Evolutionary conservation across 352 stramenopile species (phyloP), one percentile per base, ranked within the genome.

Genomic region (Blastocystis sp.): DNA sequence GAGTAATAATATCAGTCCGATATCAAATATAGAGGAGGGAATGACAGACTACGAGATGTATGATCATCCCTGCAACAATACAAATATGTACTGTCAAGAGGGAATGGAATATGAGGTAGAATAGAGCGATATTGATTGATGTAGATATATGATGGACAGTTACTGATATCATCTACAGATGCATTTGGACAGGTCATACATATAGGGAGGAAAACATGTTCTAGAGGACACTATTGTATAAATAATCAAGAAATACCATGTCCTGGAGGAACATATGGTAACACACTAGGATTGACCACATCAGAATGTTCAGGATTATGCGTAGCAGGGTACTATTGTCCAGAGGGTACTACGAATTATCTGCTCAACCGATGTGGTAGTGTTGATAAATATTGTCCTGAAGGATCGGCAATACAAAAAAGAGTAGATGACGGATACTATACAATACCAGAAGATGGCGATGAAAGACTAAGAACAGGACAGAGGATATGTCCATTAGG

Each of bases 31-130:
- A 84, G 73, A 66, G 15, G 37, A 18, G 26, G 53, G 47, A 64
- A 84, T 64, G 54, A 68, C 45, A 5, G 73, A 84, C 1, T 26
- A 66, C n/a, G 47, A 66, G 9, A 84, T 84, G 73, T 84, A 84
- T n/a, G 47, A 84, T 26, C 50, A 84, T 68, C 43, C 43, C 53
- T 84, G 73, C 47, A 59, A 66, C 20, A 23, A n/a, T 5, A 59
- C 73, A 53, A 20, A 43, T 20, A 50, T 43, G 6, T 84, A 68
- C 26, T 84, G 73, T 50, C n/a, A 39, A 50, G 23, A 37, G 3
- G 34, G 73, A 45, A 6, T 37, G 55, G 53, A 84, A 84, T 29
- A 66, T 13, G 37, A 39, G 26, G 53, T 77, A 84, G 7, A 7
- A 50, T 23, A 20, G 45, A 8, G 41, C 20, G 64, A 8, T 8